A percentile compares a stretch with the other conserved stretches of the same genome.
These are phyloP conservation scores for Didymella glomerata DNA, from an alignment of 2,329 filamentous ascomycete genomes.

Conservation along the genomic window DNA sequence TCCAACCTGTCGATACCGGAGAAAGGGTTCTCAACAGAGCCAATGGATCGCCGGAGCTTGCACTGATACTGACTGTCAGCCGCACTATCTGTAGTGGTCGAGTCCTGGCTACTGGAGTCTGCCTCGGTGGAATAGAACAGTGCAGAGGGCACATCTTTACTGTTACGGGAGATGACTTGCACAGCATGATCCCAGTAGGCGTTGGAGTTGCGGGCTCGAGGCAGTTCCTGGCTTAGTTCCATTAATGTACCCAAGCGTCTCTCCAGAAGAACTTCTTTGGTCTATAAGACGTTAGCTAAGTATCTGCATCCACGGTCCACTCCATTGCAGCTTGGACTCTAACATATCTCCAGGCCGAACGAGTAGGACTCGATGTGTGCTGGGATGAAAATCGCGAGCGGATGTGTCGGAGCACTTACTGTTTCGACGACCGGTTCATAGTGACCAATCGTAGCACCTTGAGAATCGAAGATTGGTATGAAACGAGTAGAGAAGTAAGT, in stretches of 20 bases:
- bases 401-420: constrained; percentile 54
- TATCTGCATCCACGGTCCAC: no score
- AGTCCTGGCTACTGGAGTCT: constrained; percentile 16
- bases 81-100: constrained; percentile 8
- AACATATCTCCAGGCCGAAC: neutral
- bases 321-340: no score
- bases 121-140: constrained; percentile 38
- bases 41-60: constrained; percentile 36
- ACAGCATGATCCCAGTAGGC: constrained; percentile 75
- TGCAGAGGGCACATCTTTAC: constrained; percentile 54
- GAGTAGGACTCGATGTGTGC: neutral
- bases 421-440: constrained; percentile 83
- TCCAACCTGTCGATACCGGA: constrained; percentile 34
- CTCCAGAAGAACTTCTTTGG: constrained; percentile 25
- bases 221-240: constrained; percentile 67
- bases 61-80: constrained; percentile 25
- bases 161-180: constrained; percentile 73
- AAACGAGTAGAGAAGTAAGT: constrained; percentile 82
- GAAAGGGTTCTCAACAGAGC: constrained; percentile 27
- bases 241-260: constrained; percentile 27
- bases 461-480: constrained; percentile 74
- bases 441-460: constrained; percentile 74
- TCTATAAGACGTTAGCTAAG: constrained; percentile 12
- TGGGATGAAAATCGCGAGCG: no score
- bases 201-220: constrained; percentile 71